Conservation (phyloP, 345 rosid species). For the Noccaea caerulescens region DNA sequence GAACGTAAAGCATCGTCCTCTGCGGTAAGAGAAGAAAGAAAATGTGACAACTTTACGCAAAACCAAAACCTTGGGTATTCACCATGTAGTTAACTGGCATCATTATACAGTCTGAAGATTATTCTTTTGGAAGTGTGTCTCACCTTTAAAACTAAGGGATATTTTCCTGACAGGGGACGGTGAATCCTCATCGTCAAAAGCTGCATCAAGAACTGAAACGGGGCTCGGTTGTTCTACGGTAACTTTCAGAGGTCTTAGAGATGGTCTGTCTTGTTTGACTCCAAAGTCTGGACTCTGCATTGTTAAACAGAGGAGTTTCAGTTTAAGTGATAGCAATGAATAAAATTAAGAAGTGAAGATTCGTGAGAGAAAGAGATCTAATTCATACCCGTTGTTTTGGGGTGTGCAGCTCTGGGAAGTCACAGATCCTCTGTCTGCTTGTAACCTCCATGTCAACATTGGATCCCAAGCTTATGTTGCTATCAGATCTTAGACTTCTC, state of each 20-base stretch:
- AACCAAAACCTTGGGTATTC: slow-evolving; percentile 4
- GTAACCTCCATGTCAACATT: slow-evolving; percentile 63
- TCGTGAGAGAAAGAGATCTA: not conserved
- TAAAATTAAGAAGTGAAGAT: slow-evolving; percentile 26
- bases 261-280: slow-evolving; percentile 43
- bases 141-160: slow-evolving; percentile 66
- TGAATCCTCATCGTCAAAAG: slow-evolving; percentile 71
- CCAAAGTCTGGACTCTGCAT: slow-evolving; percentile 57
- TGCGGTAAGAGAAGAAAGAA: slow-evolving; percentile 36
- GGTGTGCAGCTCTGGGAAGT: slow-evolving; percentile 43
- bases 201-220: slow-evolving; percentile 83
- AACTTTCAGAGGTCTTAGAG: slow-evolving; percentile 42
- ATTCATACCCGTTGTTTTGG: slow-evolving; percentile 50
- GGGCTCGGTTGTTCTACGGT: slow-evolving; percentile 90
- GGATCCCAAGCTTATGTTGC: slow-evolving; percentile 55
- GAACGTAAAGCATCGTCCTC: slow-evolving; percentile 53
- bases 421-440: slow-evolving; percentile 51
- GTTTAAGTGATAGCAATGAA: slow-evolving; percentile 23
- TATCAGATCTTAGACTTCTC: slow-evolving; percentile 62
- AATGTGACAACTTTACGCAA: slow-evolving; percentile 23
- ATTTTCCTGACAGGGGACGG: slow-evolving; percentile 83
- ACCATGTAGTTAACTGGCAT: slow-evolving; percentile 2
- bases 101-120: not conserved
- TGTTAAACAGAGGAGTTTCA: slow-evolving; percentile 33
- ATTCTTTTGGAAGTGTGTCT: slow-evolving; percentile 33